phyloP scores from a whole-genome alignment of 2,329 filamentous ascomycete genomes.

The Coleophoma crateriformis region DNA sequence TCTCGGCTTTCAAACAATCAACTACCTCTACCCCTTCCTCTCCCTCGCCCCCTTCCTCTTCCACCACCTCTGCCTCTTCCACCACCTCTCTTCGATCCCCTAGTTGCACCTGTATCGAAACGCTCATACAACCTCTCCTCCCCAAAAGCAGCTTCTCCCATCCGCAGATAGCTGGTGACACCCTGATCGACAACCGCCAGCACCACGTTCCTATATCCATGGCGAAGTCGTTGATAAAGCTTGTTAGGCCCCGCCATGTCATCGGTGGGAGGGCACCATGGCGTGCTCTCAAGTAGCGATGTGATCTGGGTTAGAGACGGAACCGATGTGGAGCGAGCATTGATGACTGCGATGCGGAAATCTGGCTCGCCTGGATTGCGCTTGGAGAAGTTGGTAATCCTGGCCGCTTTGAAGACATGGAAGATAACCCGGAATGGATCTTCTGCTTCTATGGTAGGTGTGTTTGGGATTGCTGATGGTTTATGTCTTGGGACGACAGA shows the following conservation, averaged over 20 bases:
- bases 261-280: slow-evolving; percentile 53
- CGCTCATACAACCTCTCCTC: slow-evolving; percentile 67
- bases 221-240: slow-evolving; percentile 73
- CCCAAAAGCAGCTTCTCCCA: slow-evolving; percentile 76
- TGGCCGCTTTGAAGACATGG: slow-evolving; percentile 72
- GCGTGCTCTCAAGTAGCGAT: slow-evolving; percentile 66
- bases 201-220: slow-evolving; percentile 78
- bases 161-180: slow-evolving; percentile 78
- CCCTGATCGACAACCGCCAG: slow-evolving; percentile 87
- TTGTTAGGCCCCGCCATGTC: slow-evolving; percentile 36
- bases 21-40: background rate
- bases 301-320: slow-evolving; percentile 70
- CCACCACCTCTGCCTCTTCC: slow-evolving; percentile 29
- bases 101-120: slow-evolving; percentile 37
- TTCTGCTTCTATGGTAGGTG: slow-evolving; percentile 26
- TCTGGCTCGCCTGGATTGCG: slow-evolving; percentile 72
- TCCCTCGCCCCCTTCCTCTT: slow-evolving; percentile 13
- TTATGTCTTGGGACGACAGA: slow-evolving; percentile 68
- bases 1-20: no score
- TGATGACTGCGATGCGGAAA: slow-evolving; percentile 78
- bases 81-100: slow-evolving; percentile 30
- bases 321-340: slow-evolving; percentile 64
- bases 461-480: slow-evolving; percentile 32
- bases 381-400: slow-evolving; percentile 64
- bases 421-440: slow-evolving; percentile 68